Percentiles rank a stretch among this genome's conserved stretches.
phyloP scores from a whole-genome alignment of 2,329 filamentous ascomycete species.

The Colletotrichum nymphaeae region DNA sequence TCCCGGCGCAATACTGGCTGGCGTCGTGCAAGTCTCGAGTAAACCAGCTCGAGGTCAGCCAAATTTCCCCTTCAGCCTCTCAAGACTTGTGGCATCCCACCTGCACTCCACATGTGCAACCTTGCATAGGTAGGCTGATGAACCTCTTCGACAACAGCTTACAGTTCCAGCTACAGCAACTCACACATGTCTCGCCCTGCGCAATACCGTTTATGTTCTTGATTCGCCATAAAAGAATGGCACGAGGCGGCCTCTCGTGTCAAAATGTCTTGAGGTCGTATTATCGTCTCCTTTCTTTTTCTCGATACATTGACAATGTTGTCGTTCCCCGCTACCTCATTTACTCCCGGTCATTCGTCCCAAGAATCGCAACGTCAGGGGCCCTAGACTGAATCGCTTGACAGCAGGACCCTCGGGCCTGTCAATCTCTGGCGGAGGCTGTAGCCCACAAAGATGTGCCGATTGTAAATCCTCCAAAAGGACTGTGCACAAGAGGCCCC shows the following conservation, averaged over 20 bases:
- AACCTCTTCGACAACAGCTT: background rate
- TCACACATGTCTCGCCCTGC: background rate
- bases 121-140: background rate
- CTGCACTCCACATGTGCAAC: background rate
- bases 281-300: conserved; percentile 14
- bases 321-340: background rate
- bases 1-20: background rate
- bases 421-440: conserved; percentile 10
- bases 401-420: conserved; percentile 9
- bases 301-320: conserved; percentile 8
- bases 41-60: background rate
- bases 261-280: conserved; percentile 2
- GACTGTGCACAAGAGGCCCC: conserved; percentile 26
- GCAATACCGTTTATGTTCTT: background rate
- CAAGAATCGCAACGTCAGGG: conserved; percentile 12
- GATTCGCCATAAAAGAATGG: background rate
- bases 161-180: background rate
- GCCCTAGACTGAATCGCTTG: conserved; percentile 11
- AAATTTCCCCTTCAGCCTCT: background rate
- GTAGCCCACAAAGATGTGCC: conserved; percentile 22
- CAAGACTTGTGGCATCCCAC: background rate
- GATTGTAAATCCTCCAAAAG: conserved; percentile 14
- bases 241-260: conserved; percentile 5
- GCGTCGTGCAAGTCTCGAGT: background rate
- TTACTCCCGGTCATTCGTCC: conserved; percentile 3